Conservation (phyloP, 2,329 filamentous ascomycete species). For the Byssothecium circinans region DNA sequence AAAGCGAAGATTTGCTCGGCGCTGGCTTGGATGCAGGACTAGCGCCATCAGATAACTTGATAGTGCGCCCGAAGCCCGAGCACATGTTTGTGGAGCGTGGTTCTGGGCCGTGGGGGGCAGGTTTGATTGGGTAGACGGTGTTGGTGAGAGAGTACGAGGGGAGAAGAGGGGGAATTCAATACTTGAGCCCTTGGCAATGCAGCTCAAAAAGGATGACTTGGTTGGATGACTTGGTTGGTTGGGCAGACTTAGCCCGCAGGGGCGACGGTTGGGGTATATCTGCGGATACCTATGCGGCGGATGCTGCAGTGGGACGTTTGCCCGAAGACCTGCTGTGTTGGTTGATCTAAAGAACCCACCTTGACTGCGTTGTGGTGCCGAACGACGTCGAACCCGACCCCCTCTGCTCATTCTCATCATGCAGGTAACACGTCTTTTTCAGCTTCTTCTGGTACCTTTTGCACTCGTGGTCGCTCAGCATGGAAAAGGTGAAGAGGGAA, state of each 20-base stretch:
- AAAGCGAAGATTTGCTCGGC: constrained; percentile 3
- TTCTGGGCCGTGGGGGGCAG: neutral
- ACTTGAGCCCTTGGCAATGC: constrained; percentile 20
- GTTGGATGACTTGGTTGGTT: too few species aligned
- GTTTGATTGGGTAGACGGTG: constrained; percentile 11
- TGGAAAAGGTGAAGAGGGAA: constrained; percentile 32
- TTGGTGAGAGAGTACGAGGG: too few species aligned
- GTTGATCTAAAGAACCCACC: neutral
- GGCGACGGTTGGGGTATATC: too few species aligned
- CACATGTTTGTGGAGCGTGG: neutral
- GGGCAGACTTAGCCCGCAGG: neutral
- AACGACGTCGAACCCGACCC: neutral
- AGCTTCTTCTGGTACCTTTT: constrained; percentile 4
- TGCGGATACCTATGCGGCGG: neutral
- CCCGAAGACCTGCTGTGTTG: neutral
- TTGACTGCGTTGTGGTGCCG: neutral
- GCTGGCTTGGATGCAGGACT: constrained; percentile 9
- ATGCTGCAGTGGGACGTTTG: neutral
- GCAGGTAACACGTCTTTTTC: constrained; percentile 4
- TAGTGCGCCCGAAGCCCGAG: neutral
- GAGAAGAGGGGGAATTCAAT: constrained; percentile 9
- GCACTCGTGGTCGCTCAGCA: constrained; percentile 12
- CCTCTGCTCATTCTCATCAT: constrained; percentile 3
- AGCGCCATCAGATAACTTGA: constrained; percentile 35
- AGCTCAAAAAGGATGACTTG: constrained; percentile 3